Conservation (phyloP, 768 basidiomycete species). For the Xerocomus brunneocitrinus region DNA sequence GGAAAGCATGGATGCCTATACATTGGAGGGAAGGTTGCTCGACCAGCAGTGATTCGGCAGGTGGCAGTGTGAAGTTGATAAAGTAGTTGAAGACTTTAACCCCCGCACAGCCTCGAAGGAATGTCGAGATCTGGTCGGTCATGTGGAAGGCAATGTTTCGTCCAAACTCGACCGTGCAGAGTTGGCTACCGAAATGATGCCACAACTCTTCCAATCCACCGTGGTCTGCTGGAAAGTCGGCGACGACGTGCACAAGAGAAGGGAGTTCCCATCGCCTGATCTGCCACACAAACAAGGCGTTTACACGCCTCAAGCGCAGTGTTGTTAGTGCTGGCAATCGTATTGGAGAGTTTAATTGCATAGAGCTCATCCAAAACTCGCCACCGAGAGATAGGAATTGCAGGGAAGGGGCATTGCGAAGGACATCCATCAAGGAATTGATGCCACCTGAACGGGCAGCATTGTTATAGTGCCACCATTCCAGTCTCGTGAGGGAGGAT, state of each 20-base stretch:
- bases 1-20: constrained; percentile 49
- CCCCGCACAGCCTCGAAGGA: constrained; percentile 43
- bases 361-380: constrained; percentile 28
- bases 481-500: constrained; percentile 53
- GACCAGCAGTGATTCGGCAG: constrained; percentile 12
- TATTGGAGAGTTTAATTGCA: constrained; percentile 23
- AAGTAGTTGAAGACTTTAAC: constrained; percentile 54
- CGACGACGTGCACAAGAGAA: constrained; percentile 45
- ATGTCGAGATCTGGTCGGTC: constrained; percentile 41
- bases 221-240: constrained; percentile 42
- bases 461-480: constrained; percentile 60
- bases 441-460: constrained; percentile 63
- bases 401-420: constrained; percentile 50
- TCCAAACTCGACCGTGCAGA: constrained; percentile 56
- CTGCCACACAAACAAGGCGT: constrained; percentile 46
- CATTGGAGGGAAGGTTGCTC: constrained; percentile 35
- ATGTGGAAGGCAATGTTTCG: constrained; percentile 51
- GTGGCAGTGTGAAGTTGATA: constrained; percentile 43
- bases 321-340: constrained; percentile 46
- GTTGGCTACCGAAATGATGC: constrained; percentile 45
- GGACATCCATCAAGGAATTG: constrained; percentile 53
- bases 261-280: constrained; percentile 52
- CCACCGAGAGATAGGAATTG: constrained; percentile 57
- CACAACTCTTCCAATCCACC: constrained; percentile 43
- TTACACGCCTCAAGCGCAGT: constrained; percentile 48